Conservation (phyloP, 2,329 filamentous ascomycete species). For the Calonectria pseudoreteaudii region DNA sequence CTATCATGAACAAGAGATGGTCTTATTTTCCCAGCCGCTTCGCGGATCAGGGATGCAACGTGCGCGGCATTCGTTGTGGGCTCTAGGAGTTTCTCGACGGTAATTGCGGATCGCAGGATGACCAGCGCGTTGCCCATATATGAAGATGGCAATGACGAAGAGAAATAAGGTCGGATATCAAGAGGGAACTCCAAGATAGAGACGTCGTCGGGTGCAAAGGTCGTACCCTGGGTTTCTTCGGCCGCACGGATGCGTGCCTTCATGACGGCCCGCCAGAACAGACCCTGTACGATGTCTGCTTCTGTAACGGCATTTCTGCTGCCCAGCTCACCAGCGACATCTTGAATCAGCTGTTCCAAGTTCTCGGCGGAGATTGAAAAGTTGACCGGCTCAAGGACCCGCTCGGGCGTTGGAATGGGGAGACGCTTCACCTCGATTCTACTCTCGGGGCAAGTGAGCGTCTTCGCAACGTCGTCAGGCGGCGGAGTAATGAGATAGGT, state of each 20-base stretch:
- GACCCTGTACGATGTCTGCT: constrained; percentile 54
- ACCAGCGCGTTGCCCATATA: constrained; percentile 43
- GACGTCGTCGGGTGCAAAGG: constrained; percentile 33
- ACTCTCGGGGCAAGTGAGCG: neutral
- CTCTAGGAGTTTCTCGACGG: constrained; percentile 40
- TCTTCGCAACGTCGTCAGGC: neutral
- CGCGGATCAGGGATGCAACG: constrained; percentile 39
- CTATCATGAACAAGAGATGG: constrained; percentile 44
- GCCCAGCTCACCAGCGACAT: constrained; percentile 40
- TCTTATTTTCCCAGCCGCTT: constrained; percentile 39
- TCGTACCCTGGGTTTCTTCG: constrained; percentile 28
- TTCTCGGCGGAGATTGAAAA: constrained; percentile 48
- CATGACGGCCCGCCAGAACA: constrained; percentile 53
- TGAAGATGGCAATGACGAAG: constrained; percentile 40
- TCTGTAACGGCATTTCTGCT: constrained; percentile 40
- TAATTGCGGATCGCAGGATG: constrained; percentile 42
- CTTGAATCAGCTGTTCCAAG: constrained; percentile 43
- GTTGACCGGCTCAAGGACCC: constrained; percentile 40
- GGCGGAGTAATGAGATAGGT: constrained; percentile 38
- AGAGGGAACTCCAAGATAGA: constrained; percentile 50
- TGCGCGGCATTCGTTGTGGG: constrained; percentile 38
- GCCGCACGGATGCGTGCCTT: constrained; percentile 49
- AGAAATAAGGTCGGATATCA: constrained; percentile 46
- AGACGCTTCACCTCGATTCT: constrained; percentile 19
- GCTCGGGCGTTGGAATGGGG: constrained; percentile 39